Evolutionary conservation across 2,329 filamentous ascomycete species (phyloP).

Genomic region (Fusarium torulosum): DNA sequence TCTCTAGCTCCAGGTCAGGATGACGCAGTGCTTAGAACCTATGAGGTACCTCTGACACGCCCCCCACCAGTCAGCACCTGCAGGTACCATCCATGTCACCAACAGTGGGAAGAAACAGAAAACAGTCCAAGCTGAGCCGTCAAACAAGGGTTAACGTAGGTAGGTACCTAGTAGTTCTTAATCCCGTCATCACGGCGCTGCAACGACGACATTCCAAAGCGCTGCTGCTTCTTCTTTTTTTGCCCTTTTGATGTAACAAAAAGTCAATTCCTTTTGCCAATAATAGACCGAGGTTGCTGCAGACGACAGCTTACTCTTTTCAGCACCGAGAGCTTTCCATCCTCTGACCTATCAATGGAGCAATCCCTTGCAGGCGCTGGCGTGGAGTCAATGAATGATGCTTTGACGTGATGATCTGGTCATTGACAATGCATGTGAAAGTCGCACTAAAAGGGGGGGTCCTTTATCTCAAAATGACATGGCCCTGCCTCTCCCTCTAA

Average conservation of each 20-base stretch:
- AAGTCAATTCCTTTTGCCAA: not conserved
- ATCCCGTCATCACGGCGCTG: constrained; percentile 38
- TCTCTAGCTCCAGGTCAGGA: constrained; percentile 35
- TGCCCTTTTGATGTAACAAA: not conserved
- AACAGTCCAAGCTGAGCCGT: constrained; percentile 31
- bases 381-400: constrained; percentile 43
- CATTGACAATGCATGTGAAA: constrained; percentile 50
- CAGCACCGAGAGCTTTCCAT: not conserved
- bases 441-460: constrained; percentile 47
- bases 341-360: not conserved
- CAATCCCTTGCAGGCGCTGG: constrained; percentile 21
- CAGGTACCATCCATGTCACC: constrained; percentile 40
- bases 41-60: constrained; percentile 16
- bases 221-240: not conserved
- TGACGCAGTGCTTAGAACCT: constrained; percentile 40
- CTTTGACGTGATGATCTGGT: constrained; percentile 49
- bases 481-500: not conserved
- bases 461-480: constrained; percentile 31
- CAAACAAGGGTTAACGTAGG: constrained; percentile 29
- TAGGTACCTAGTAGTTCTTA: too few species aligned
- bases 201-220: constrained; percentile 38
- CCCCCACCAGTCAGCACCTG: constrained; percentile 1
- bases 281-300: constrained; percentile 3
- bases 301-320: constrained; percentile 29
- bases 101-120: not conserved